A percentile compares a stretch with the other conserved stretches of the same genome.
These are phyloP conservation scores for Lentinula lateritia DNA, from an alignment of 768 basidiomycete genomes.

Conservation along the genomic window DNA sequence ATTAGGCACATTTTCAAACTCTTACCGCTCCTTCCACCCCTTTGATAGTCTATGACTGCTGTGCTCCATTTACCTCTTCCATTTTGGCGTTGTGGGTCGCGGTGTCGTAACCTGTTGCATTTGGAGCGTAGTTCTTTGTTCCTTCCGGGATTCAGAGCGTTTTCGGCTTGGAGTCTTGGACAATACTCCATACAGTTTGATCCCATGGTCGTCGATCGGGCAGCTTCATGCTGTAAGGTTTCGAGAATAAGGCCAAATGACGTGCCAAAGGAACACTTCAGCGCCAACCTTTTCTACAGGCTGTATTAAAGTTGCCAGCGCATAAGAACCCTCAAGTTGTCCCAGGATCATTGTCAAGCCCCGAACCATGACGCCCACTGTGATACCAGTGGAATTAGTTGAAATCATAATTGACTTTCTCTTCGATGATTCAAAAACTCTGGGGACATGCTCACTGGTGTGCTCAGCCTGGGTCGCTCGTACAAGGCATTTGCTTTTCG, in stretches of 20 bases:
- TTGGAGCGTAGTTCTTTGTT: background rate
- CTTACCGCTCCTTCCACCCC: too few species aligned
- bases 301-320: too few species aligned
- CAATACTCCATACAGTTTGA: background rate
- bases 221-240: background rate
- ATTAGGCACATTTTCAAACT: too few species aligned
- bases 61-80: too few species aligned
- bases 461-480: conserved; percentile 1
- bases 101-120: background rate
- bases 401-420: background rate
- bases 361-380: background rate
- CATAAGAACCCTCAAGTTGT: background rate
- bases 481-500: background rate
- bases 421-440: background rate
- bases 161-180: background rate
- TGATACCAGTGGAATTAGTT: background rate
- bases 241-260: background rate
- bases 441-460: background rate
- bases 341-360: background rate
- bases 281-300: too few species aligned
- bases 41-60: too few species aligned
- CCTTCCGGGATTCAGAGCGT: background rate
- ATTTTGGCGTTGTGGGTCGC: background rate
- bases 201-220: background rate
- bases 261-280: background rate